Evolutionary conservation across 371 early-diverging fungal species (phyloP).

Genomic region (Sporodiniella umbellata): DNA sequence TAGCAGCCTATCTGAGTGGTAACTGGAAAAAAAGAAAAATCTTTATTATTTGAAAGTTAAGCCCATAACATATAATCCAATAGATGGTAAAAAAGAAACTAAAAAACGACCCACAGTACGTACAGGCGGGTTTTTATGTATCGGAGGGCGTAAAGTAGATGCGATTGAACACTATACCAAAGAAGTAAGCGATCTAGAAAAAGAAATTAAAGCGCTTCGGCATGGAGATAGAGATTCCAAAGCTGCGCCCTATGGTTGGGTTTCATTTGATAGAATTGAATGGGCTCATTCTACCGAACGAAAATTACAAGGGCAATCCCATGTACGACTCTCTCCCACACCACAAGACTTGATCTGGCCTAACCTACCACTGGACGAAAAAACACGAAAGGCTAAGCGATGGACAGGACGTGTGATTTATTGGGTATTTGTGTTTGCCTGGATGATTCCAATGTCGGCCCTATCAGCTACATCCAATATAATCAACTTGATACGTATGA

Average conservation of each 20-base stretch:
- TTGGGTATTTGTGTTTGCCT: constrained; percentile 60
- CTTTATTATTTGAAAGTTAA: too few relatives aligned
- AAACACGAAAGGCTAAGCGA: constrained; percentile 49
- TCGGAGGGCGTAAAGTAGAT: constrained; percentile 68
- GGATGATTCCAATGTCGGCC: constrained; percentile 66
- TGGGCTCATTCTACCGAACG: constrained; percentile 54
- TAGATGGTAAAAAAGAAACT: constrained; percentile 49
- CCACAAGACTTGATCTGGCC: constrained; percentile 83
- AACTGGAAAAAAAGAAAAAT: not conserved
- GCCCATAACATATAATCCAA: not conserved
- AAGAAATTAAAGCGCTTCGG: constrained; percentile 62
- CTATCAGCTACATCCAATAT: constrained; percentile 66
- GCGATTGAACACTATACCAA: constrained; percentile 73
- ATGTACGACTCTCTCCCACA: constrained; percentile 62
- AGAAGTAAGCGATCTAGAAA: constrained; percentile 60
- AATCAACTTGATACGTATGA: constrained; percentile 50
- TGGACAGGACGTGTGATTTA: constrained; percentile 58
- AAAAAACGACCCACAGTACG: constrained; percentile 53
- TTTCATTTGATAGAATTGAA: constrained; percentile 64
- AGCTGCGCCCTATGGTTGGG: constrained; percentile 73
- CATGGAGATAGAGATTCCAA: constrained; percentile 25
- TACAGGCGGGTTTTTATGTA: constrained; percentile 31
- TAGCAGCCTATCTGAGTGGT: constrained; percentile 64
- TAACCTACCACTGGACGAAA: constrained; percentile 62
- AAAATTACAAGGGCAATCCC: constrained; percentile 8